Evolutionary conservation across 495 filamentous ascomycete genomes (phyloP).

Genomic region (Chaetomidium leptoderma): DNA sequence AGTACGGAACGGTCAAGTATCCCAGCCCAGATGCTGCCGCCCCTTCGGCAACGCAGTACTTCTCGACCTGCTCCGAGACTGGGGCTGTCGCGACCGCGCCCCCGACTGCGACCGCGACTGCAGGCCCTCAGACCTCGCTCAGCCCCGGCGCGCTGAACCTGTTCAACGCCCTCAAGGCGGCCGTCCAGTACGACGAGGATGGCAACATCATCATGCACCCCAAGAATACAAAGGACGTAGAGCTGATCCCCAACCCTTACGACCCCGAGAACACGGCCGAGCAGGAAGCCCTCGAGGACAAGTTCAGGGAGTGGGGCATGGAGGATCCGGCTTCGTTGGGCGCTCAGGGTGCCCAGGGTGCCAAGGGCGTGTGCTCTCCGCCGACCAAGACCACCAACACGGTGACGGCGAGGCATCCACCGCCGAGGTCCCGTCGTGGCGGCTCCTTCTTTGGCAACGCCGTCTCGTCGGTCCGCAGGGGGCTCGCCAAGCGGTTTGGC

Average conservation of each 20-base stretch:
- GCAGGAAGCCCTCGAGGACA: constrained; percentile 1
- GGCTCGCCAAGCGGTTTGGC: not conserved
- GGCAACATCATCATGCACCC: constrained; percentile 4
- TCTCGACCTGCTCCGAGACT: not conserved
- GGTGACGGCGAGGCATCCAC: not conserved
- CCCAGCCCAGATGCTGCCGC: not conserved
- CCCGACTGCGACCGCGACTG: not conserved
- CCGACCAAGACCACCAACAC: constrained; percentile 1
- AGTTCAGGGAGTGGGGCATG: not conserved
- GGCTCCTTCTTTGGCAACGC: not conserved
- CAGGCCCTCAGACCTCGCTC: not conserved
- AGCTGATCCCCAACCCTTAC: not conserved
- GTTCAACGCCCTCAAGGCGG: not conserved
- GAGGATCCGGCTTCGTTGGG: not conserved
- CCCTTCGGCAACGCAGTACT: not conserved
- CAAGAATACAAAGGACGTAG: not conserved
- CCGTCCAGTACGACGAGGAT: constrained; percentile 1
- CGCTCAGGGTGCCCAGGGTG: not conserved
- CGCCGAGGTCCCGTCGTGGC: not conserved
- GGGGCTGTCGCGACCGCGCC: not conserved
- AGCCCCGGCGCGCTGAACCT: not conserved
- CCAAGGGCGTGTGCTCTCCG: not conserved
- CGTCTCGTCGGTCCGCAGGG: not conserved
- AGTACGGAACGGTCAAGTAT: not conserved
- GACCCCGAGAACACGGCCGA: not conserved